Evolutionary conservation across 2,329 filamentous ascomycete species (phyloP), one percentile per base, ranked within the genome.

Genomic region (Verticillium longisporum): DNA sequence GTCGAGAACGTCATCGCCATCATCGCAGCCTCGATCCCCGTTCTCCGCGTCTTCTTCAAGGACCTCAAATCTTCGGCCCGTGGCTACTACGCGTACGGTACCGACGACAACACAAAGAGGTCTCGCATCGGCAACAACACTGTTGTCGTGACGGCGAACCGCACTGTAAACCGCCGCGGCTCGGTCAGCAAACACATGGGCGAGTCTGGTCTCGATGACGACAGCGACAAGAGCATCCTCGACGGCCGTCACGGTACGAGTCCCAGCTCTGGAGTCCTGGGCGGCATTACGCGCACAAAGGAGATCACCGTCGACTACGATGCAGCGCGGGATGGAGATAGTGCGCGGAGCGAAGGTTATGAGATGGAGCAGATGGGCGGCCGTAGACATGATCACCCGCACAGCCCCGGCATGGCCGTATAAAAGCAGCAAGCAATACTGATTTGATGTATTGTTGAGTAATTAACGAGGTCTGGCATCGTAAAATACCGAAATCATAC

Each of bases 11-110:
- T 65, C 32, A 66, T 66, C 18, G 70, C 70, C n/a, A 70, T 73
- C 32, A 67, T 73, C 9, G 71, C 71, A 14, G 68, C 71, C 50
- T 72, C 69, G 9, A 71, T 73, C 41, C 72, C 72, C 6, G 69
- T 73, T 15, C 61, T 74, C 10, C 68, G 72, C 1, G 71, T 67
- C 26, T 62, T 73, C 6, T 62, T 73, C 53, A 61, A 61, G 1
- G 61, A 63, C 26, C 21, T 58, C 6, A 66, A 65, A 38, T 53
- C 62, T 1, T 61, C 61, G 1, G 62, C 61, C 1, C 53, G 53
- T 6, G 61, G 62, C 1, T 61, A 50, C 37, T 50, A 63, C 32
- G 50, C 56, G 10, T 58, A 38, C 34, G 56, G 26, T 4, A 59
- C 53, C n/a, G 33, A 58, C 2, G 56, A 60, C 59, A 38, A 55